Evolutionary conservation across 768 basidiomycete species (phyloP), one percentile per base, ranked within the genome.

Genomic region (Boletus bicolor): DNA sequence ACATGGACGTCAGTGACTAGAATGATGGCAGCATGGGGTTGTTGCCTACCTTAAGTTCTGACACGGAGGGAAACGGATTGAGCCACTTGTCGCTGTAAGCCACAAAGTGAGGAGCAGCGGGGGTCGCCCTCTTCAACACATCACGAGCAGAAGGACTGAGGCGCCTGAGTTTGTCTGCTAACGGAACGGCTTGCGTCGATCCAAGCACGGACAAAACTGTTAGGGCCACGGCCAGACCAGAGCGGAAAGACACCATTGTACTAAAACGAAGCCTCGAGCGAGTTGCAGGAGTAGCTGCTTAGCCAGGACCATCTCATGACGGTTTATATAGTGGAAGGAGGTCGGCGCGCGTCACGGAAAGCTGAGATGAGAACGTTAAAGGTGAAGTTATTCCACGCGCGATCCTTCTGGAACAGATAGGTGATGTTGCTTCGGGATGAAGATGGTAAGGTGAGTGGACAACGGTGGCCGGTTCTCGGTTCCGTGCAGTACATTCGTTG

Each of bases 81-180:
- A 78, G 72, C 53, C 67, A 82, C 42, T 55, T 61, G 59, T 78
- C 77, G 49, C 72, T 73, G 62, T 78, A 78, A 24, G 71, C 64
- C 9, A 76, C 61, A 34, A 75, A 86, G 62, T 79, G 76, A 41
- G 85, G 84, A 5, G 82, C 74, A 24, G 76, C 75, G 0, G 78
- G 75, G 1, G 48, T 55, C 2, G 59, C 57, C 34, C 45, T 54
- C 53, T 50, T 56, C 55, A 68, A 26, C 19, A 68, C 17, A 34
- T 62, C 59, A 42, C 60, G 67, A 49, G 68, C 66, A n/a, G 64
- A 48, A 7, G 60, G 57, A 51, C 59, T 69, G 44, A 69, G 57
- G 15, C 21, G 26, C 14, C 38, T 48, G 47, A 70, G 60, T 38
- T 55, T 68, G 37, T 70, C 44, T 10, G 51, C 52, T 6, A 69